These are phyloP conservation scores for Ganoderma boninense DNA, from an alignment of 1,284 basidiomycete species.

Conservation along the genomic window DNA sequence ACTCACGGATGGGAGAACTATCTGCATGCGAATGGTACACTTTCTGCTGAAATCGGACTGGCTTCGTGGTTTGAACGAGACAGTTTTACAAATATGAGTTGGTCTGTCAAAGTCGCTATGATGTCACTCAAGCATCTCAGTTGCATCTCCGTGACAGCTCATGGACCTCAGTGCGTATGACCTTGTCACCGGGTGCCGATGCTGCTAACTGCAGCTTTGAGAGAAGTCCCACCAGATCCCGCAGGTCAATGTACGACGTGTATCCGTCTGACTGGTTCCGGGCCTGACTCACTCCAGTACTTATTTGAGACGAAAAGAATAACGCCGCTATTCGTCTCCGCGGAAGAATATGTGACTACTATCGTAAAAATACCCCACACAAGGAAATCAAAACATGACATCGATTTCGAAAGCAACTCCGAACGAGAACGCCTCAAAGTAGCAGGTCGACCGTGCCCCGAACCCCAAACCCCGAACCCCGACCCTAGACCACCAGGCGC, in stretches of 20 bases:
- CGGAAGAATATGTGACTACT: not conserved
- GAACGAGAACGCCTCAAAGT: not conserved
- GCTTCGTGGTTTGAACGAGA: not conserved
- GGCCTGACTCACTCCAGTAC: not conserved
- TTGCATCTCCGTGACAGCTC: not conserved
- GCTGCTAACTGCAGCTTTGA: not conserved
- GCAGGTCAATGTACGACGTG: not conserved
- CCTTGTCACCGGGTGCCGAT: not conserved
- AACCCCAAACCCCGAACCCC: not conserved
- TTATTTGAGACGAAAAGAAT: not conserved
- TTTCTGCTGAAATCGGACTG: not conserved
- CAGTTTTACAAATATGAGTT: not conserved
- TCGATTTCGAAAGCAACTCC: not conserved
- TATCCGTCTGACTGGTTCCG: not conserved
- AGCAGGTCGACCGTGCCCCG: not conserved
- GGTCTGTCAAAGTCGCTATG: not conserved
- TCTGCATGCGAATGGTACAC: not conserved
- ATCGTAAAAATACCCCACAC: not conserved
- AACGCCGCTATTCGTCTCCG: slow-evolving; percentile 4
- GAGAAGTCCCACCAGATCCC: not conserved
- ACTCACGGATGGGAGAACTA: not conserved
- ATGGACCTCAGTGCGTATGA: not conserved
- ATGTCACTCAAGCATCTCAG: not conserved
- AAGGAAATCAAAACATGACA: not conserved
- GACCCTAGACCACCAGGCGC: slow-evolving; percentile 3